Evolutionary conservation across 176 grass and related monocot genomes (phyloP), one percentile per base, ranked within the genome.

Genomic region (Urochloa ruziziensis): DNA sequence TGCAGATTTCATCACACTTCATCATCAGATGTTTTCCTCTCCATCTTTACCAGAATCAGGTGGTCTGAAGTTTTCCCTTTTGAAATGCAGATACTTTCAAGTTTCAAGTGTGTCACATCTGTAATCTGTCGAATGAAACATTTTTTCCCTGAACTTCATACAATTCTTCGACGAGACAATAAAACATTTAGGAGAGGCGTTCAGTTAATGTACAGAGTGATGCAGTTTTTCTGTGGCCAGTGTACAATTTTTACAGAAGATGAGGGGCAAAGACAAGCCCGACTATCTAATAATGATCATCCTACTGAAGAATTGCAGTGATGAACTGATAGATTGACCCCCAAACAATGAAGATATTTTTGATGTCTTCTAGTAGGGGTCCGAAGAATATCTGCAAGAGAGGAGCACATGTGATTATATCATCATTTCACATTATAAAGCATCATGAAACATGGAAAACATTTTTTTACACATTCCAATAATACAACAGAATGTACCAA

Each of bases 351-450:
- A 83, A 90, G 21, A 46, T 13, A 66, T 40, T 82, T 89, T 71
- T 19, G 1, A 67, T 58, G 44, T 78, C 83, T 65, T 77, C 36
- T 7, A 21, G 29, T 51, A 59, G 29, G 42, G 29, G n/a, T 47
- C 86, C 83, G 48, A 67, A 51, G 47, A 57, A 86, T 67, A 79
- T 90, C 84, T 90, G 79, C 84, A 86, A 66, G 44, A 73, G 36
- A 73, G 67, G 52, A 44, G 24, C 13, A 48, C 4, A 71, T 48
- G 43, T 3, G 17, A 43, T 25, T 25, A 37, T 73, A 7, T 36
- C 65, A 23, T 64, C 32, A 65, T 57, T 36, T 65, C 10, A 58
- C 37, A n/a, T 75, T 10, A 47, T 23, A 32, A 77, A 69, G 9
- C 32, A 32, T 84, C 35, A 37, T 58, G 25, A 24, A 67, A 40